Evolutionary conservation across 495 filamentous ascomycete species (phyloP).

Genomic region (Amorphotheca resinae): DNA sequence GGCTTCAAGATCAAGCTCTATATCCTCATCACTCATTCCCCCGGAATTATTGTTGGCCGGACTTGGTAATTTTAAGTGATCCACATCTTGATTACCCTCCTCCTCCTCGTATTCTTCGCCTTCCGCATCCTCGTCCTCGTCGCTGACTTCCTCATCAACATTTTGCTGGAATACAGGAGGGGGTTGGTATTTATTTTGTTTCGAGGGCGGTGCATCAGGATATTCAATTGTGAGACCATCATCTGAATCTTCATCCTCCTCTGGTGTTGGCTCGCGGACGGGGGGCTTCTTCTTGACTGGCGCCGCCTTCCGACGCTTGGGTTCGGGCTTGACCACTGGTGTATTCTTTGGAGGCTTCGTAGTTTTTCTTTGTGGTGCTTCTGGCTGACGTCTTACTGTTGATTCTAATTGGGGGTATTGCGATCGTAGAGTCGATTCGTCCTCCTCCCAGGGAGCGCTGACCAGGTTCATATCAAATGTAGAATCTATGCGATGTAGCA

Average conservation of each 20-base stretch:
- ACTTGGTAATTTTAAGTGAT: conserved; percentile 19
- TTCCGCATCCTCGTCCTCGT: conserved; percentile 20
- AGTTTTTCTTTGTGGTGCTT: conserved; percentile 11
- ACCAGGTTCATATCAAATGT: conserved; percentile 46
- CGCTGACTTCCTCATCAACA: conserved; percentile 12
- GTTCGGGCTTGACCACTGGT: conserved; percentile 5
- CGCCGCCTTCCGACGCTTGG: conserved; percentile 11
- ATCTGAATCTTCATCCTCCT: conserved; percentile 22
- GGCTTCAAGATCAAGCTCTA: conserved; percentile 19
- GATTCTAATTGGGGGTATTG: conserved; percentile 16
- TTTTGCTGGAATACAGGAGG: conserved; percentile 11
- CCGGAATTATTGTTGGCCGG: conserved; percentile 16
- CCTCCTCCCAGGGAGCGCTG: conserved; percentile 15
- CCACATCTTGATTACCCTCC: conserved; percentile 18
- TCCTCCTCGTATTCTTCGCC: conserved; percentile 15
- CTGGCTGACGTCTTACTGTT: background rate
- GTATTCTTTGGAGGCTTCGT: conserved; percentile 11
- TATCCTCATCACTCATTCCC: conserved; percentile 18
- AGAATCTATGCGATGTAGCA: conserved; percentile 45
- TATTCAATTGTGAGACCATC: conserved; percentile 20
- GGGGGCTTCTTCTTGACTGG: conserved; percentile 16
- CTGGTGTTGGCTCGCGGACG: conserved; percentile 18
- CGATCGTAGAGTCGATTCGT: conserved; percentile 9
- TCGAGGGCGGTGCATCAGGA: conserved; percentile 9
- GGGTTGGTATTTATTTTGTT: conserved; percentile 4